These are phyloP conservation scores for Iberis amara DNA, from an alignment of 441 rosid species.

Conservation along the genomic window DNA sequence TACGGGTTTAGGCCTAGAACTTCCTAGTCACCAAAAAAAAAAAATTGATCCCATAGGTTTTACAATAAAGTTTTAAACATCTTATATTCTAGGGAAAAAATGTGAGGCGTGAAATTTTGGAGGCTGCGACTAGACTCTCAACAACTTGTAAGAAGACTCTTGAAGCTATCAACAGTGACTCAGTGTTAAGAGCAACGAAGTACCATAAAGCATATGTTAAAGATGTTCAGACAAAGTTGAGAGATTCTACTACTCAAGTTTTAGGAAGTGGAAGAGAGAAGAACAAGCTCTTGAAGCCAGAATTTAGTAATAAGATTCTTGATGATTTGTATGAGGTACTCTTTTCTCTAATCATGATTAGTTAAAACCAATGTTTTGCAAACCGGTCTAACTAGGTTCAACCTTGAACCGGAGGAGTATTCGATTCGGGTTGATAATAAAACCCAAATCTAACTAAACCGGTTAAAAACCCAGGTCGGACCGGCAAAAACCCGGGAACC, in stretches of 20 bases:
- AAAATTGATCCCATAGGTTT: constrained; percentile 12
- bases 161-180: constrained; percentile 68
- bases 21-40: no score
- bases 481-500: no score
- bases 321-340: constrained; percentile 89
- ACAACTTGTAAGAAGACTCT: constrained; percentile 63
- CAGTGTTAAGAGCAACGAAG: constrained; percentile 60
- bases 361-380: no score
- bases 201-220: constrained; percentile 74
- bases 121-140: constrained; percentile 85
- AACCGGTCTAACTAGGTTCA: no score
- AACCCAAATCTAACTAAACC: no score
- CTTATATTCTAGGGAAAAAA: constrained; percentile 58
- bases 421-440: no score
- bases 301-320: constrained; percentile 82
- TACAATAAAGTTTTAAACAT: constrained; percentile 11
- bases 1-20: no score
- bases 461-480: no score
- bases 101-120: constrained; percentile 84
- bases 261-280: constrained; percentile 45
- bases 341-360: no score
- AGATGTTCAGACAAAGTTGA: constrained; percentile 60
- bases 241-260: constrained; percentile 37
- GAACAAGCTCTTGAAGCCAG: constrained; percentile 85
- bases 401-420: no score